Evolutionary conservation across 495 filamentous ascomycete species (phyloP).

Genomic region (Penicillium pulvis): DNA sequence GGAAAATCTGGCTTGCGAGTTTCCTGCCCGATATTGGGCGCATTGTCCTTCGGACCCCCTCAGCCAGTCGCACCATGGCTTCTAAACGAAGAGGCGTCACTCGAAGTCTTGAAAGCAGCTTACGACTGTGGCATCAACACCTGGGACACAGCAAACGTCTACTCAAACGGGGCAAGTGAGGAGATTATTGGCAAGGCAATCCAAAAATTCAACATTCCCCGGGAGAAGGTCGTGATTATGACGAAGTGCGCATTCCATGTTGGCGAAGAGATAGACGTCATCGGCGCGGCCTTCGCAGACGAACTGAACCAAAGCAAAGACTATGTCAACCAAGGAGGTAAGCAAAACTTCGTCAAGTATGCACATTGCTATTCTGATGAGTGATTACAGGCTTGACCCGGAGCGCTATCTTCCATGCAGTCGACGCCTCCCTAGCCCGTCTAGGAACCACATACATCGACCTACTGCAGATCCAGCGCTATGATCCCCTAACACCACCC

Average conservation of each 20-base stretch:
- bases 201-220: constrained; percentile 68
- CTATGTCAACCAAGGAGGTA: constrained; percentile 39
- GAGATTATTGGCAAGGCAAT: constrained; percentile 69
- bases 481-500: constrained; percentile 51
- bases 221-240: constrained; percentile 67
- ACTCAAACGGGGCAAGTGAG: constrained; percentile 68
- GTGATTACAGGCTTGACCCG: constrained; percentile 49
- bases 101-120: constrained; percentile 64
- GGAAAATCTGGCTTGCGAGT: constrained; percentile 54
- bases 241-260: constrained; percentile 55
- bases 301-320: constrained; percentile 27
- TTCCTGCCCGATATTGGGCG: constrained; percentile 63
- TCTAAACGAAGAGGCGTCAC: constrained; percentile 58
- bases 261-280: not conserved
- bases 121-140: constrained; percentile 63
- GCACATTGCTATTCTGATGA: not conserved
- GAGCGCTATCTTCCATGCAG: constrained; percentile 59
- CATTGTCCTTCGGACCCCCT: constrained; percentile 59
- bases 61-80: constrained; percentile 57
- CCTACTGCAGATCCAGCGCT: constrained; percentile 65
- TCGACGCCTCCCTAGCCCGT: constrained; percentile 58
- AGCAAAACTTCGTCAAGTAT: not conserved
- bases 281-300: not conserved
- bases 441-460: constrained; percentile 66
- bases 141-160: constrained; percentile 53